Evolutionary conservation across 2,329 filamentous ascomycete species (phyloP).

Genomic region (Colletotrichum sp.): DNA sequence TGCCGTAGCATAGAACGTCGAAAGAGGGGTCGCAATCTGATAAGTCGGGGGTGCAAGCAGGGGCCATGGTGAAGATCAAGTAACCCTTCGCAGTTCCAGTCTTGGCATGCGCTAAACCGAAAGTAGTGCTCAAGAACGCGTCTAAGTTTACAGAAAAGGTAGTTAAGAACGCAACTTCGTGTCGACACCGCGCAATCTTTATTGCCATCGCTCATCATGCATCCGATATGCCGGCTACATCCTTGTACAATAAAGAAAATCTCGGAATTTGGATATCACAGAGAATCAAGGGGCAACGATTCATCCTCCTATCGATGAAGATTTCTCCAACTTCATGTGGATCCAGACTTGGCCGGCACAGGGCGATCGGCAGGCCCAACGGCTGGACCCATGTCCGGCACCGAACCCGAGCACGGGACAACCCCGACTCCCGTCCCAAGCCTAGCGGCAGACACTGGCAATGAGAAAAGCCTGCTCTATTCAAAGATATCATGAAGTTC

Average conservation of each 20-base stretch:
- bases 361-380: neutral
- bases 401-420: neutral
- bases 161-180: neutral
- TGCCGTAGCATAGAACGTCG: neutral
- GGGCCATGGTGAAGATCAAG: neutral
- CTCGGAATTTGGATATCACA: neutral
- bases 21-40: neutral
- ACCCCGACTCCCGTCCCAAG: neutral
- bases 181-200: neutral
- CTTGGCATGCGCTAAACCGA: neutral
- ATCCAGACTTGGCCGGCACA: neutral
- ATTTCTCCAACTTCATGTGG: neutral
- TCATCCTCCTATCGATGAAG: neutral
- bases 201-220: neutral
- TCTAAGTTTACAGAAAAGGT: neutral
- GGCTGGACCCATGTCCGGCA: neutral
- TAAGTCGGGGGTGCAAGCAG: neutral
- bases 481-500: neutral
- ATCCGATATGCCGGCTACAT: neutral
- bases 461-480: neutral
- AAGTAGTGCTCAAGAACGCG: neutral
- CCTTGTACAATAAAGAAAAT: neutral
- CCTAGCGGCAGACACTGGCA: neutral
- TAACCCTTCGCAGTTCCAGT: neutral
- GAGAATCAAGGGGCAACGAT: neutral